Percentiles rank a stretch among this genome's conserved stretches.
These are phyloP conservation scores for Phialocephala sp. DNA, from an alignment of 2,329 filamentous ascomycete genomes.

Conservation along the genomic window DNA sequence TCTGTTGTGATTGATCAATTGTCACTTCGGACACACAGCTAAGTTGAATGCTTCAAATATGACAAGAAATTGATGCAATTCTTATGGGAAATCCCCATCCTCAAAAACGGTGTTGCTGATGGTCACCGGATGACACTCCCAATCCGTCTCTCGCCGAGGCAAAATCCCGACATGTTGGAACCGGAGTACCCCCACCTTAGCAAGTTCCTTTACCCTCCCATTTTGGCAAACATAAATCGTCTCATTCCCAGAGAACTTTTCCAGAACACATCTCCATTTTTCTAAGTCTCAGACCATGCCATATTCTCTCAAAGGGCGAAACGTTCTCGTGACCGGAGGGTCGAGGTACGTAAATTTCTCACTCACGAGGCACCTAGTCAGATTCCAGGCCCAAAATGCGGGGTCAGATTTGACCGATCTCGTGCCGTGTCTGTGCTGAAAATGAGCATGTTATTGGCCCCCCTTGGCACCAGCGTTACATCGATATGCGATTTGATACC, in stretches of 20 bases:
- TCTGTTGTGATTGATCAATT: conserved; percentile 9
- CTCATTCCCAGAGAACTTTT: conserved; percentile 2
- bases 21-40: neutral
- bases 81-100: neutral
- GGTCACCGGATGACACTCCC: neutral
- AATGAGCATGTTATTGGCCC: neutral
- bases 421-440: conserved; percentile 1
- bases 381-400: conserved; percentile 7
- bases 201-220: neutral
- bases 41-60: neutral
- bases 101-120: no score
- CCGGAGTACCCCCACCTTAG: neutral
- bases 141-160: neutral
- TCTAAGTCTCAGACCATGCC: conserved; percentile 53
- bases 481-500: neutral
- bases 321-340: conserved; percentile 68
- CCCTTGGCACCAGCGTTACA: neutral
- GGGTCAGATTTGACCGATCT: neutral
- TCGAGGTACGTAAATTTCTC: conserved; percentile 55
- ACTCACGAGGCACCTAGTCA: neutral
- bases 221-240: neutral
- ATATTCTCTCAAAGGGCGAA: conserved; percentile 64
- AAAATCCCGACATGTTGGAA: neutral
- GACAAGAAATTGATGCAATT: no score
- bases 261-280: neutral